phyloP scores from a whole-genome alignment of 805 yeast species.

The Wickerhamomyces ciferrii region DNA sequence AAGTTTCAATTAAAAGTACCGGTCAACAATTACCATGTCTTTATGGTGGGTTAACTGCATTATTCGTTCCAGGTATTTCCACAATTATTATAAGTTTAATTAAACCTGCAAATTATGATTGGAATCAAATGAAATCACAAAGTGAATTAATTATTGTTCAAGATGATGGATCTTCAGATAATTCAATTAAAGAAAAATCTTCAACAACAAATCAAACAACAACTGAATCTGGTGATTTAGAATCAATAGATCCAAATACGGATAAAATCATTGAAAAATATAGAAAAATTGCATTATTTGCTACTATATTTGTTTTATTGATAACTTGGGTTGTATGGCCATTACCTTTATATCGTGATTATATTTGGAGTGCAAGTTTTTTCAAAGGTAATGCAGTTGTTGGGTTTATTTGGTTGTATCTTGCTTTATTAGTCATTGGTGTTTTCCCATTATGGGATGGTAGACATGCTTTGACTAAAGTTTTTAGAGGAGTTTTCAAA shows the following conservation, averaged over 20 bases:
- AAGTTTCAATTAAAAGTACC: slow-evolving; percentile 20
- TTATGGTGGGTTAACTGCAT: slow-evolving; percentile 28
- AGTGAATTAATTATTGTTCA: slow-evolving; percentile 2
- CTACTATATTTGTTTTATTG: slow-evolving; percentile 23
- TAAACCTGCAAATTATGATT: slow-evolving; percentile 26
- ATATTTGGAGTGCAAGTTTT: slow-evolving; percentile 30
- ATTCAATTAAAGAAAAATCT: not conserved
- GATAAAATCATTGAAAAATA: slow-evolving; percentile 11
- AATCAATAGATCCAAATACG: not conserved
- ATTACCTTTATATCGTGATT: slow-evolving; percentile 37
- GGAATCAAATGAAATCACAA: slow-evolving; percentile 20
- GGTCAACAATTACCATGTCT: slow-evolving; percentile 30
- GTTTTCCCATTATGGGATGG: slow-evolving; percentile 31
- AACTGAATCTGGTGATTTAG: not conserved
- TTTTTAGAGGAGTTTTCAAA: slow-evolving; percentile 28
- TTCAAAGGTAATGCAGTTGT: slow-evolving; percentile 35
- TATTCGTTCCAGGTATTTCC: slow-evolving; percentile 27
- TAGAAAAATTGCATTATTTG: slow-evolving; percentile 23
- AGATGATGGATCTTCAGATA: not conserved
- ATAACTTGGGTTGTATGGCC: slow-evolving; percentile 37
- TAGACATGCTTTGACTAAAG: slow-evolving; percentile 24
- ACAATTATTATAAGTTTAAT: slow-evolving; percentile 24
- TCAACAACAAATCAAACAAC: not conserved
- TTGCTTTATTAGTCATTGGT: slow-evolving; percentile 28
- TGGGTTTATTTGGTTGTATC: slow-evolving; percentile 33